Evolutionary conservation across 2,329 filamentous ascomycete species (phyloP), one percentile per base, ranked within the genome.

Genomic region (Didymella sp.): DNA sequence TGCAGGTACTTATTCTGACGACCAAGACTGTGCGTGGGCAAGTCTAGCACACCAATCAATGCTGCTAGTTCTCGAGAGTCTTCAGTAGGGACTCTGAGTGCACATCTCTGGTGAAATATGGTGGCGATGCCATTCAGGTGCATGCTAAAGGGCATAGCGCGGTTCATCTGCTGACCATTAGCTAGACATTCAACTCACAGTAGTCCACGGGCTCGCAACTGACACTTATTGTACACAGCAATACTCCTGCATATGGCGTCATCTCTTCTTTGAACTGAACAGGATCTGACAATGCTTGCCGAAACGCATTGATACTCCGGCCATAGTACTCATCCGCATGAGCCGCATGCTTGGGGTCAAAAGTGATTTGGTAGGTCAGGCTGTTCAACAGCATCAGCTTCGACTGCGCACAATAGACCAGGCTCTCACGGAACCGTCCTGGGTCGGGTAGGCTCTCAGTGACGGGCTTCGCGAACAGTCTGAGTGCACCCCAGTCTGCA

Each of bases 141-240:
- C 28, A 55, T 59, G 22, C 38, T 59, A 22, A 49, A 59, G 2
- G 56, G 56, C 46, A 59, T 56, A 33, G 51, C 56, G 28, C 51
- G 56, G 15, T 51, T 51, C 56, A 59, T 56, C 56, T 55, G 12
- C 13, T 12, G 2, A 12, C 15, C 21, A n/a, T 51, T 19, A 55
- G 33, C 22, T 12, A 41, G 11, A 27, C 8, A 8, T 17, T 22
- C 35, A 38, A 13, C 19, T 22, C 12, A 40, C n/a, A 25, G 6
- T 33, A 17, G n/a, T 7, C 15, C 25, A 15, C 3, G 19, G 13
- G 11, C 11, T 21, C 15, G 2, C 21, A 27, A 30, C 51, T 15
- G 44, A 59, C 51, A 17, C 51, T 59, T 22, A 56, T 56, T 2
- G 56, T 51, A 22, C 51, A 55, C 1, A 59, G 22, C 25, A 59